Conservation (phyloP, 2,329 filamentous ascomycete species). For the Xylogone sp. region DNA sequence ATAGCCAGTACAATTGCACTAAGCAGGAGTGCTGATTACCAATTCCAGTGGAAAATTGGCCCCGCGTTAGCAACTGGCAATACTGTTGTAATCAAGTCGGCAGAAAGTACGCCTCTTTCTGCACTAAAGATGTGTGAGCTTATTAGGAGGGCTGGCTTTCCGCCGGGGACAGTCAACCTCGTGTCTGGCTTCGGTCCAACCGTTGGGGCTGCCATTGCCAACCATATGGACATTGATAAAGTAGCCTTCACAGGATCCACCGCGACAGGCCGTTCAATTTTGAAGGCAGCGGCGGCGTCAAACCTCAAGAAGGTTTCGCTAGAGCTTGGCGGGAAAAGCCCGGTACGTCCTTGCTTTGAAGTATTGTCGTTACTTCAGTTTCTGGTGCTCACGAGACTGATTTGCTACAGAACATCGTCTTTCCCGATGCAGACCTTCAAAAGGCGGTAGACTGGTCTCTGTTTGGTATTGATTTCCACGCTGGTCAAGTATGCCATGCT, state of each 20-base stretch:
- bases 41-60: conserved; percentile 72
- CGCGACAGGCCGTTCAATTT: conserved; percentile 62
- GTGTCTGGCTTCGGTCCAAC: conserved; percentile 64
- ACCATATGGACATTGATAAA: conserved; percentile 43
- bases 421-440: conserved; percentile 57
- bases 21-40: too few species aligned
- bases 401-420: too few species aligned
- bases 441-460: conserved; percentile 64
- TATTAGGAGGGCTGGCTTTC: conserved; percentile 69
- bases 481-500: conserved; percentile 58
- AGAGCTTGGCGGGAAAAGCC: conserved; percentile 60
- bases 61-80: conserved; percentile 59
- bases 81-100: conserved; percentile 57
- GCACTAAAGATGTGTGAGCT: conserved; percentile 60
- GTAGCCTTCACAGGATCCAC: conserved; percentile 59
- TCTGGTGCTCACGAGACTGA: too few species aligned
- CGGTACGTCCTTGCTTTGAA: too few species aligned
- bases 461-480: conserved; percentile 34
- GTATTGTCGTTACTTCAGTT: too few species aligned
- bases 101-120: conserved; percentile 61
- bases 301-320: conserved; percentile 60
- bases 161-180: conserved; percentile 70
- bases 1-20: too few species aligned
- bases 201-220: conserved; percentile 56
- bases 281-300: conserved; percentile 60